These are phyloP conservation scores for Blepharisma japonicum DNA, from an alignment of 73 alveolate species.

Conservation along the genomic window DNA sequence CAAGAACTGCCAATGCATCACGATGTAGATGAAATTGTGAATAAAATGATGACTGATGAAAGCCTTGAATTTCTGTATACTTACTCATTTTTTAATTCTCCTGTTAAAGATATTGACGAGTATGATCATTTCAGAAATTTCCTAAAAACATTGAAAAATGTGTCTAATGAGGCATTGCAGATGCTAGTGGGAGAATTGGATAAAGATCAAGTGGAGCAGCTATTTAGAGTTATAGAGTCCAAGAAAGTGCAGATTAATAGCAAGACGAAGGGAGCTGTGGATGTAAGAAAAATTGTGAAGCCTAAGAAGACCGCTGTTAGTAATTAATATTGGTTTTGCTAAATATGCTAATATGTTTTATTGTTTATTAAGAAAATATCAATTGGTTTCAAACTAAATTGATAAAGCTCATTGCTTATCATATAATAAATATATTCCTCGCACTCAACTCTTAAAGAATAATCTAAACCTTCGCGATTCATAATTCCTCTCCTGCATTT, in stretches of 20 bases:
- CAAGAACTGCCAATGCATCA: too few species aligned
- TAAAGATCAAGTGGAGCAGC: background rate
- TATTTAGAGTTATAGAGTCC: background rate
- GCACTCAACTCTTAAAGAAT: too few species aligned
- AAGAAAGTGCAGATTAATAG: constrained; percentile 4
- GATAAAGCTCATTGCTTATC: too few species aligned
- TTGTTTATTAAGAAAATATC: too few species aligned
- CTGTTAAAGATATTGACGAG: constrained; percentile 11
- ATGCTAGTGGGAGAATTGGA: background rate
- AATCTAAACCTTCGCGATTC: too few species aligned
- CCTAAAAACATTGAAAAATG: background rate
- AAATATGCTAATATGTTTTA: too few species aligned
- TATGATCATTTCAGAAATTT: constrained; percentile 12
- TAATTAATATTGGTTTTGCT: too few species aligned
- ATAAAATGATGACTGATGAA: background rate
- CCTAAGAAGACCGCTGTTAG: background rate
- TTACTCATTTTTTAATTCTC: background rate
- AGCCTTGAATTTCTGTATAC: background rate
- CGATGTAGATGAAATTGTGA: too few species aligned
- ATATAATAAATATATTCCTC: too few species aligned
- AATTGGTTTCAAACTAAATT: too few species aligned
- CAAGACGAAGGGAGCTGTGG: background rate
- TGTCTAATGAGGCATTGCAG: too few species aligned
- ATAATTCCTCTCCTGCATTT: too few species aligned
- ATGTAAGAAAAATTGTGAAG: constrained; percentile 9